Conservation (phyloP, 179 eudicot genomes). For the Drosera spatulata region DNA sequence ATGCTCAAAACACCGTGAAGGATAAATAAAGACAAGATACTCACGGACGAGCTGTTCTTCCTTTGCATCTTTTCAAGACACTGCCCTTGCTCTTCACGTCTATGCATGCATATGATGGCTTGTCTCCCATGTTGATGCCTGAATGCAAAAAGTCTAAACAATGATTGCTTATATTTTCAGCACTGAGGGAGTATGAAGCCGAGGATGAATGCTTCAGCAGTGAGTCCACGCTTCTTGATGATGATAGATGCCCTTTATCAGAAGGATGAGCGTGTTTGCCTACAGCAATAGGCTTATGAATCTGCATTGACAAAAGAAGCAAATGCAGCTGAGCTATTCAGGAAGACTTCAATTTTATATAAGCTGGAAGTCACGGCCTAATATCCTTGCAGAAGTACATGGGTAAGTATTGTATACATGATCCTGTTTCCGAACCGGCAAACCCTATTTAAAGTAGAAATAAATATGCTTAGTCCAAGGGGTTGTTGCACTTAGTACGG, state of each 20-base stretch:
- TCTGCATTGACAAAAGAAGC: slow-evolving; percentile 10
- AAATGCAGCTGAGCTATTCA: slow-evolving; percentile 10
- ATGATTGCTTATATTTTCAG: slow-evolving; percentile 27
- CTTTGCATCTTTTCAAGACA: slow-evolving; percentile 20
- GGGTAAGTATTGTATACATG: no score
- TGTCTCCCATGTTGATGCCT: slow-evolving; percentile 6
- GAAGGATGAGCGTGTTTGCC: slow-evolving; percentile 5
- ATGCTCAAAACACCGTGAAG: no score
- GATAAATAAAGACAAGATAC: slow-evolving; percentile 2
- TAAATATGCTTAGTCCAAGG: no score
- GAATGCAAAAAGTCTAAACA: slow-evolving; percentile 26
- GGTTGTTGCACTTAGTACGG: no score
- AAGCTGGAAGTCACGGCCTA: background rate
- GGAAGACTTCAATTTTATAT: background rate
- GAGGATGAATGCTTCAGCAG: slow-evolving; percentile 16
- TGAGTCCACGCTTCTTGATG: slow-evolving; percentile 13
- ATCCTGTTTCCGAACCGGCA: no score
- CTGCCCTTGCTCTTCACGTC: slow-evolving; percentile 8
- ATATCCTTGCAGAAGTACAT: no score
- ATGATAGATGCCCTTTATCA: slow-evolving; percentile 4
- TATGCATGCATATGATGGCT: slow-evolving; percentile 6
- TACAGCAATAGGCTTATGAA: background rate
- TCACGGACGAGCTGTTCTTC: slow-evolving; percentile 34
- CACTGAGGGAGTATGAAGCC: slow-evolving; percentile 22
- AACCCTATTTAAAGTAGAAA: no score